Percentiles rank a stretch among this genome's conserved stretches.
Conservation (phyloP, 371 early-diverging fungal species). For the Coemansia sp. region DNA sequence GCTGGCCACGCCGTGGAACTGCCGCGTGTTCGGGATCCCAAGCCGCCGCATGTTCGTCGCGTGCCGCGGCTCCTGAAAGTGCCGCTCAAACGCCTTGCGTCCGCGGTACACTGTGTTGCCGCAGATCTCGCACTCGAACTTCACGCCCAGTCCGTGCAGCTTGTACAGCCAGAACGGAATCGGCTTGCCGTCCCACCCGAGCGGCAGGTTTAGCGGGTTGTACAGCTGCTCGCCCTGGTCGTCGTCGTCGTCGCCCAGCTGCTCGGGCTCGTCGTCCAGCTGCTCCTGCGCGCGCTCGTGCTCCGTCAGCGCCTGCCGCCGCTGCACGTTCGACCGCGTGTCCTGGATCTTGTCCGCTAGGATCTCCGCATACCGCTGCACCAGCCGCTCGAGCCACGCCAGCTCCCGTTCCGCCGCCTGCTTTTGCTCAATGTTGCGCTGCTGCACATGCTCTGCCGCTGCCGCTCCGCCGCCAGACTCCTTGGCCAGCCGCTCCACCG, state of each 20-base stretch:
- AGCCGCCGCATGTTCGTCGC: conserved; percentile 93
- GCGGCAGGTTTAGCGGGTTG: conserved; percentile 94
- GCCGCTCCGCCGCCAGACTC: background rate
- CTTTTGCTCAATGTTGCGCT: conserved; percentile 49
- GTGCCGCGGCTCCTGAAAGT: conserved; percentile 92
- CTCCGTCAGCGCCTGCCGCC: conserved; percentile 93
- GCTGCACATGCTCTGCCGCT: conserved; percentile 44
- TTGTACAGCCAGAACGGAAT: conserved; percentile 99
- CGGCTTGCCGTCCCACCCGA: conserved; percentile 99
- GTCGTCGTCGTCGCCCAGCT: conserved; percentile 74
- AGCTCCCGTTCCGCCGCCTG: conserved; percentile 41
- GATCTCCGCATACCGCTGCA: conserved; percentile 63
- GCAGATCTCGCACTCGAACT: conserved; percentile 97
- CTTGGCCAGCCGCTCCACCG: conserved; percentile 52
- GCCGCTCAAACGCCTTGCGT: conserved; percentile 94
- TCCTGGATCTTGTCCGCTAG: conserved; percentile 69
- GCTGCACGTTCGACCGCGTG: conserved; percentile 84
- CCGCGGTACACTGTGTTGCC: conserved; percentile 96
- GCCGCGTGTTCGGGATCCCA: conserved; percentile 91
- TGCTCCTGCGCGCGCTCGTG: conserved; percentile 81
- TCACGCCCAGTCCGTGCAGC: conserved; percentile 93
- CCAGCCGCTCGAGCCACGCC: conserved; percentile 64
- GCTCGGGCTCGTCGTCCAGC: conserved; percentile 65
- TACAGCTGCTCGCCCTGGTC: conserved; percentile 90
- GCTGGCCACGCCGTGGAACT: conserved; percentile 91